phyloP scores from a whole-genome alignment of 352 stramenopile genomes.

The Globisporangium paddicum region DNA sequence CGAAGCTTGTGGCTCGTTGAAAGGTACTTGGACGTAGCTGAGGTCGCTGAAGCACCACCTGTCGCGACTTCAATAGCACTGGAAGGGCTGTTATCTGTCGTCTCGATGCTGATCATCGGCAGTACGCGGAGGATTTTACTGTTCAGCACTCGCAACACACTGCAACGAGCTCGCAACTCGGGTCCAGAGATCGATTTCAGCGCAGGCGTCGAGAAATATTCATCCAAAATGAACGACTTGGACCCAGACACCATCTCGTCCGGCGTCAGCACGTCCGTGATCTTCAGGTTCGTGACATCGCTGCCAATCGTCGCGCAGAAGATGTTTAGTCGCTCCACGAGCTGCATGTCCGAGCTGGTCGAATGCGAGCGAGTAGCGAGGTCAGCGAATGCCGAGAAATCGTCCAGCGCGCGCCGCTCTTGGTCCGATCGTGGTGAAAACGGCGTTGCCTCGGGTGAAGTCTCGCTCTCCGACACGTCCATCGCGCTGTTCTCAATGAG shows the following conservation, averaged over 20 bases:
- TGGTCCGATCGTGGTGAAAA: slow-evolving; percentile 44
- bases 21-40: slow-evolving; percentile 19
- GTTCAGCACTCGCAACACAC: slow-evolving; percentile 91
- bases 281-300: slow-evolving; percentile 78
- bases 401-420: slow-evolving; percentile 39
- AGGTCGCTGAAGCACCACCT: slow-evolving; percentile 3
- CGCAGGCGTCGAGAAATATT: slow-evolving; percentile 68
- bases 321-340: slow-evolving; percentile 82
- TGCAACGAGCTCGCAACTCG: slow-evolving; percentile 86
- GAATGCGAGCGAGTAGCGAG: slow-evolving; percentile 64
- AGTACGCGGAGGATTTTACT: slow-evolving; percentile 85
- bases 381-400: slow-evolving; percentile 56
- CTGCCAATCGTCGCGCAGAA: slow-evolving; percentile 74
- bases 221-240: slow-evolving; percentile 48
- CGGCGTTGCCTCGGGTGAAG: slow-evolving; percentile 22
- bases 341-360: slow-evolving; percentile 67
- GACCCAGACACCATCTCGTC: slow-evolving; percentile 10
- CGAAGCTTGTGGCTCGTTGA: slow-evolving; percentile 77
- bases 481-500: slow-evolving; percentile 76
- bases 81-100: slow-evolving; percentile 36
- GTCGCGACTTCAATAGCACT: slow-evolving; percentile 45
- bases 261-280: slow-evolving; percentile 56
- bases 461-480: slow-evolving; percentile 48
- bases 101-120: slow-evolving; percentile 75
- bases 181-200: slow-evolving; percentile 55